Evolutionary conservation across 1,284 basidiomycete species (phyloP).

Genomic region (Apiotrichum porosum): DNA sequence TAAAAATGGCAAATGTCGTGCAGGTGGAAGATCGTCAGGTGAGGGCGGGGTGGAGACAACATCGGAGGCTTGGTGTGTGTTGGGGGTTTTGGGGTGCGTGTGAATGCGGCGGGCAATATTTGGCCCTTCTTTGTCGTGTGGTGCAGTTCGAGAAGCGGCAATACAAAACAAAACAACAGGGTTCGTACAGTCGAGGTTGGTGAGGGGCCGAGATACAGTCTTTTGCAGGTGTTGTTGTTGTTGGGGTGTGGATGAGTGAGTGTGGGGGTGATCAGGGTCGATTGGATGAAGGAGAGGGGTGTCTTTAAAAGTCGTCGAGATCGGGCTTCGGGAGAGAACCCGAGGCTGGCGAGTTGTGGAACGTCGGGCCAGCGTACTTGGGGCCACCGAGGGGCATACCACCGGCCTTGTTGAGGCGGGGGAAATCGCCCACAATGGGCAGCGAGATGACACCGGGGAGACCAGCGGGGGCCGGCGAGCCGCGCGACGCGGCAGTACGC

Average conservation of each 20-base stretch:
- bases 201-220: conserved; percentile 4
- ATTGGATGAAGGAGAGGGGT: background rate
- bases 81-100: background rate
- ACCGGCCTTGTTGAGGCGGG: conserved; percentile 26
- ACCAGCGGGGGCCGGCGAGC: background rate
- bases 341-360: conserved; percentile 46
- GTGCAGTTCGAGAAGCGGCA: background rate
- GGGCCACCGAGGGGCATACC: conserved; percentile 6
- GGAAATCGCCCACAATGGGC: conserved; percentile 34
- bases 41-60: too few species aligned
- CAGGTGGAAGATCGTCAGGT: too few species aligned
- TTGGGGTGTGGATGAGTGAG: background rate
- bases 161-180: background rate
- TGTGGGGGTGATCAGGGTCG: background rate
- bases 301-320: conserved; percentile 39
- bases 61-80: too few species aligned
- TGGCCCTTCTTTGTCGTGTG: conserved; percentile 3
- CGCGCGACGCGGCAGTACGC: conserved; percentile 7
- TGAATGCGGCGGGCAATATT: conserved; percentile 1
- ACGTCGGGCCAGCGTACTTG: conserved; percentile 46
- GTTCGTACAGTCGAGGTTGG: conserved; percentile 1
- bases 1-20: too few species aligned
- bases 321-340: conserved; percentile 41
- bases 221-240: background rate
- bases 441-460: conserved; percentile 6